A percentile compares a stretch with the other conserved stretches of the same genome.
Evolutionary conservation across 1,139 yeast species (phyloP).

Genomic region (Candida sp.): DNA sequence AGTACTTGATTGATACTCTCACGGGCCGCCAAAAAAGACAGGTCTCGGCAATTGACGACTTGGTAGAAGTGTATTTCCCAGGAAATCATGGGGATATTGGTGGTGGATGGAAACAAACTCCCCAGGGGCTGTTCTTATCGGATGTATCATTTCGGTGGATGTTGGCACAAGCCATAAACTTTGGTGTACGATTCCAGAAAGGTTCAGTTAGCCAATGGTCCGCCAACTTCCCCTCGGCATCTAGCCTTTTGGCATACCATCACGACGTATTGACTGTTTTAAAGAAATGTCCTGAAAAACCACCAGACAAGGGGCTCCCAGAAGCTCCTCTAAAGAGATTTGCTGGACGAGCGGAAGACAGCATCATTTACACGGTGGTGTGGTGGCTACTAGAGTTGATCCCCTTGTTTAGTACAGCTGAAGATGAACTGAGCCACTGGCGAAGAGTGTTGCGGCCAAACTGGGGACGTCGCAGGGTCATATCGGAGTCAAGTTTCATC

Average conservation of each 20-base stretch:
- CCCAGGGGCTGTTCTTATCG: conserved; percentile 25
- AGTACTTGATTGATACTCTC: conserved; percentile 9
- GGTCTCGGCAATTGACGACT: conserved; percentile 5
- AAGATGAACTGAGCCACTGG: conserved; percentile 52
- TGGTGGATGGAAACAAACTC: conserved; percentile 59
- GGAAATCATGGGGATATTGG: conserved; percentile 73
- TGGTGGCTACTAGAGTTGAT: conserved; percentile 71
- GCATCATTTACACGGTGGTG: conserved; percentile 22
- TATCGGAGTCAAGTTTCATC: conserved; percentile 49
- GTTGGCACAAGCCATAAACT: conserved; percentile 51
- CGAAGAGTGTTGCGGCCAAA: conserved; percentile 52
- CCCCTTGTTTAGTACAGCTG: conserved; percentile 57
- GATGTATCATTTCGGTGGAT: conserved; percentile 64
- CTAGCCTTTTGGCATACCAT: conserved; percentile 44
- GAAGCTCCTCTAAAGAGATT: conserved; percentile 20
- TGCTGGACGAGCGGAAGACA: conserved; percentile 37
- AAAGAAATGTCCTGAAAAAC: conserved; percentile 8
- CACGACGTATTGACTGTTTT: conserved; percentile 47
- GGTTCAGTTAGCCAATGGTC: conserved; percentile 43
- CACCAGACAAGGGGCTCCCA: conserved; percentile 10
- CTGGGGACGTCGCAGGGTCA: conserved; percentile 50
- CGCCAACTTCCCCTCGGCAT: conserved; percentile 33
- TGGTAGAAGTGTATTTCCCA: conserved; percentile 61
- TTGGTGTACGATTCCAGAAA: conserved; percentile 51
- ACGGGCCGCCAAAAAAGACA: conserved; percentile 5